Percentiles rank a stretch among this genome's conserved stretches.
These are phyloP conservation scores for Wickerhamiella domercqiae DNA, from an alignment of 805 yeast species.

Conservation along the genomic window DNA sequence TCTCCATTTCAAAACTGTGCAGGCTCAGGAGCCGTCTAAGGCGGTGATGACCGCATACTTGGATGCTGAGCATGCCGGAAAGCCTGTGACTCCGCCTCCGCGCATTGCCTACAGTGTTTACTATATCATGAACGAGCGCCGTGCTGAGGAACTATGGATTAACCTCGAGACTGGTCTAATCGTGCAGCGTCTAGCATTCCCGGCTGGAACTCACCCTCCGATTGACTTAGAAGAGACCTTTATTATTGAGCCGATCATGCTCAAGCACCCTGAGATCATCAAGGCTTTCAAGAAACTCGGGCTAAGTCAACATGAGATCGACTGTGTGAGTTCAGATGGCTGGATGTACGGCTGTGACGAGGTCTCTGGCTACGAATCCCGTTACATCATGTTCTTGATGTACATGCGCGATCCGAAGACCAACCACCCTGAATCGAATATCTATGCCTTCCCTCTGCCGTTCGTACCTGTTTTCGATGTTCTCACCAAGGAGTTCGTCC, in stretches of 20 bases:
- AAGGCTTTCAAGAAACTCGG: conserved; percentile 79
- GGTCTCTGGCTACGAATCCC: conserved; percentile 26
- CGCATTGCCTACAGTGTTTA: conserved; percentile 57
- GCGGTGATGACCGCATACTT: conserved; percentile 49
- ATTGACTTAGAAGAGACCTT: conserved; percentile 36
- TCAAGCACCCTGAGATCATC: conserved; percentile 80
- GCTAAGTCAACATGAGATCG: conserved; percentile 10
- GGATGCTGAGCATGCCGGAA: conserved; percentile 45
- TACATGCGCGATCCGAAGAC: conserved; percentile 53
- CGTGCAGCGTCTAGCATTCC: conserved; percentile 39
- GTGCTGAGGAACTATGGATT: conserved; percentile 55
- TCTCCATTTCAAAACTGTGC: conserved; percentile 23
- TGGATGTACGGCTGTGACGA: conserved; percentile 78
- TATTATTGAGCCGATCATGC: conserved; percentile 10
- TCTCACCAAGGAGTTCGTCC: conserved; percentile 40
- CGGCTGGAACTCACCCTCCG: conserved; percentile 57
- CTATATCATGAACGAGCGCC: conserved; percentile 35
- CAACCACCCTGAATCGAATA: conserved; percentile 28
- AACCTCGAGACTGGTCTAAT: conserved; percentile 49
- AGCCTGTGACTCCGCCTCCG: conserved; percentile 38
- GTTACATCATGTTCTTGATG: conserved; percentile 52
- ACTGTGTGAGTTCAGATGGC: conserved; percentile 16
- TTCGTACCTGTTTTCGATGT: conserved; percentile 62
- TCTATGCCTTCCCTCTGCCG: conserved; percentile 59
- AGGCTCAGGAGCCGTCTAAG: conserved; percentile 56